Evolutionary conservation across 768 basidiomycete species (phyloP).

Genomic region (Xerocomus brunneocitrinus): DNA sequence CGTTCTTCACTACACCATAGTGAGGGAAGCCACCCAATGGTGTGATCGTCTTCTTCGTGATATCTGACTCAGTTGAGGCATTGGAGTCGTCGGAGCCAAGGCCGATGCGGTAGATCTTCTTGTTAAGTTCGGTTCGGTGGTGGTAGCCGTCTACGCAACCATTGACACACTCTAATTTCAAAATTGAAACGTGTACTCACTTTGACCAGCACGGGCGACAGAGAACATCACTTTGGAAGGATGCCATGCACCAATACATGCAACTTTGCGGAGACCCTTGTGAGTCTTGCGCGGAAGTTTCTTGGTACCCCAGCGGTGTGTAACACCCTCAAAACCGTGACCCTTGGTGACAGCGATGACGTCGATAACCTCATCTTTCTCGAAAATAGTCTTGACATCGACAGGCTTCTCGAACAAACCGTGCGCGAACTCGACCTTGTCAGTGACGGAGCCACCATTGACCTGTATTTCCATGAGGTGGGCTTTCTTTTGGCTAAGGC

Average conservation of each 20-base stretch:
- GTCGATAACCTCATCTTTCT: conserved; percentile 95
- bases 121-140: conserved; percentile 97
- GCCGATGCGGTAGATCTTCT: conserved; percentile 97
- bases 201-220: conserved; percentile 99
- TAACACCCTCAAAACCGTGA: conserved; percentile 99
- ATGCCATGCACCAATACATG: conserved; percentile 98
- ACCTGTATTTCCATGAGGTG: conserved; percentile 99
- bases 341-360: conserved; percentile 98
- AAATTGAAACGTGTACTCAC: conserved; percentile 43
- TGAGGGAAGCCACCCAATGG: conserved; percentile 99
- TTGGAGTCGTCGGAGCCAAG: conserved; percentile 71
- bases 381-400: conserved; percentile 81
- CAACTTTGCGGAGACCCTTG: conserved; percentile 99
- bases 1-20: conserved; percentile 98
- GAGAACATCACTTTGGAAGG: conserved; percentile 99
- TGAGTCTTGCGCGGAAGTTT: conserved; percentile 98
- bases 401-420: conserved; percentile 96
- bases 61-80: conserved; percentile 92
- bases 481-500: conserved; percentile 97
- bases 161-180: neutral
- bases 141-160: conserved; percentile 75
- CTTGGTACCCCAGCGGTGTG: conserved; percentile 99
- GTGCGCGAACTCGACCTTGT: conserved; percentile 96
- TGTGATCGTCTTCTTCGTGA: conserved; percentile 90
- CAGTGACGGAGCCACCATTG: conserved; percentile 91